Evolutionary conservation across 768 basidiomycete genomes (phyloP).

Genomic region (Trametes villosa): DNA sequence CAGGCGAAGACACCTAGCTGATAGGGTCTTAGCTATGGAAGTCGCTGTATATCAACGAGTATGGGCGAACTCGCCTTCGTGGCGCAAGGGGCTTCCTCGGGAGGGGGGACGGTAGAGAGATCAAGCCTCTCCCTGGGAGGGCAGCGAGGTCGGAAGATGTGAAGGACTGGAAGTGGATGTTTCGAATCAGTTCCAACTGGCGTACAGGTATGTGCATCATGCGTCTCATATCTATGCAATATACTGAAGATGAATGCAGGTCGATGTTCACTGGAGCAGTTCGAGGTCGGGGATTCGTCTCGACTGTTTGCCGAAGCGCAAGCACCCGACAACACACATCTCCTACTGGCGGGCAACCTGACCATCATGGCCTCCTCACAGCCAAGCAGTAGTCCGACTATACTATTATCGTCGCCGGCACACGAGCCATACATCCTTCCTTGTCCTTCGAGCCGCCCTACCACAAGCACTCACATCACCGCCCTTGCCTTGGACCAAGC

Average conservation of each 20-base stretch:
- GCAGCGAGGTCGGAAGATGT: slow-evolving; percentile 41
- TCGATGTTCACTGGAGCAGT: slow-evolving; percentile 54
- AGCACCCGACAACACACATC: slow-evolving; percentile 37
- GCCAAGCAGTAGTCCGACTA: slow-evolving; percentile 35
- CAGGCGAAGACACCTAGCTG: background rate
- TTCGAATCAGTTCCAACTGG: slow-evolving; percentile 84
- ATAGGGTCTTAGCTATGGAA: slow-evolving; percentile 61
- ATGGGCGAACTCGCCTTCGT: slow-evolving; percentile 68
- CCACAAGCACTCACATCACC: slow-evolving; percentile 51
- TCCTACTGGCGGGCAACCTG: slow-evolving; percentile 63
- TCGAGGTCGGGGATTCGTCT: background rate
- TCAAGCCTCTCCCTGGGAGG: slow-evolving; percentile 62
- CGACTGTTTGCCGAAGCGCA: slow-evolving; percentile 3
- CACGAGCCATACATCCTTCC: slow-evolving; percentile 44
- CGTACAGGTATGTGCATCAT: slow-evolving; percentile 57
- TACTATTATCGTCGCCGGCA: slow-evolving; percentile 44
- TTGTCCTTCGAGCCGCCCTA: slow-evolving; percentile 45
- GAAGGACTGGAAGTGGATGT: slow-evolving; percentile 87
- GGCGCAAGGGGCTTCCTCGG: slow-evolving; percentile 67
- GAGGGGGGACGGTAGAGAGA: slow-evolving; percentile 58
- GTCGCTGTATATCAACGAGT: slow-evolving; percentile 62
- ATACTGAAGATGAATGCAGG: slow-evolving; percentile 44
- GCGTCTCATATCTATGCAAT: background rate
- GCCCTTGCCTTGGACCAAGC: slow-evolving; percentile 79
- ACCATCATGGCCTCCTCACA: slow-evolving; percentile 60